Evolutionary conservation across 768 basidiomycete genomes (phyloP), one percentile per base, ranked within the genome.

Genomic region (Zangia roseola): DNA sequence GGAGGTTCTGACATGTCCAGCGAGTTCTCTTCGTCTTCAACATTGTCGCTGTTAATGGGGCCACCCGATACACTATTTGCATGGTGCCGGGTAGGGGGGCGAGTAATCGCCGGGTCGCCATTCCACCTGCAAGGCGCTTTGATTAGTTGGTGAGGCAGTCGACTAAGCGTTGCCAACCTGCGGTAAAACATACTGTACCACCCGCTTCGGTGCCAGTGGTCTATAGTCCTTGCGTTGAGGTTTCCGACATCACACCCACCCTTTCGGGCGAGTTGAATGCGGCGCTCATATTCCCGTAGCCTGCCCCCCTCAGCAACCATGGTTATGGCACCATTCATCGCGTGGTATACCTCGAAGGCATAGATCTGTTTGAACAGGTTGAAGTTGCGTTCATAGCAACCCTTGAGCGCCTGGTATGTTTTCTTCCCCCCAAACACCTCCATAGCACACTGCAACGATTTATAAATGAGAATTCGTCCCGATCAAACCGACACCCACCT

Each of bases 331-430:
- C 67, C 60, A 33, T 68, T 59, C n/a, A 57, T 30, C 5, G 42
- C 49, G 35, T 61, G 69, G 45, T 74, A 84, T 12, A 68, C 69
- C 62, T 91, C 86, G 53, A 87, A 86, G 6, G 80, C 76, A 59
- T 85, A 84, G 33, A 91, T 86, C 64, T 90, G 87, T 67, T 86
- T 89, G 77, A 89, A 91, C 14, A 88, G 69, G 56, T 88, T 89
- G 56, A 91, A 87, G 56, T 89, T 90, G 59, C 88, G 86, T 62
- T 91, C 87, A 54, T 88, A 91, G 59, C 88, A 90, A 19, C 88
- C 87, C 69, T 91, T 91, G 47, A 91, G 75, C 1, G 88, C 88
- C 60, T 89, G 86, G 53, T 88, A 90, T 13, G 87, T 86, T 65
- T 91, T 91, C 68, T 87, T 86, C 43, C 79, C 77, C 4, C 76